Evolutionary conservation across 2,329 filamentous ascomycete species (phyloP).

Genomic region (Cladosporium sp.): DNA sequence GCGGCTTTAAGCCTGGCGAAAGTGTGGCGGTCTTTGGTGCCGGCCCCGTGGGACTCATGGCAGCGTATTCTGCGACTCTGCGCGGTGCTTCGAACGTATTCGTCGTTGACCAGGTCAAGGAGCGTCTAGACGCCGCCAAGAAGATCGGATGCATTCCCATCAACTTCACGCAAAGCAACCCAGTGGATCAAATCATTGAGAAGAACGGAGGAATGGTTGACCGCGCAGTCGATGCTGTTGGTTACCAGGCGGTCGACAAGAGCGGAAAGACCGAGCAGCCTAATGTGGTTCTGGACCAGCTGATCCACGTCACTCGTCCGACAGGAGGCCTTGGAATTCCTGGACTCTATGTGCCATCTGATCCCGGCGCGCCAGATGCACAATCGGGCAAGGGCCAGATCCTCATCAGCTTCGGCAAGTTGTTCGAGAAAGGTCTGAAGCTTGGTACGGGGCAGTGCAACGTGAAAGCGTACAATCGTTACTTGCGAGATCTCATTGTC

Average conservation of each 20-base stretch:
- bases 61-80: slow-evolving; percentile 56
- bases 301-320: slow-evolving; percentile 52
- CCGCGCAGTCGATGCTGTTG: slow-evolving; percentile 58
- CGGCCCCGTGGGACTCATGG: slow-evolving; percentile 60
- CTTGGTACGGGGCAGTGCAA: slow-evolving; percentile 61
- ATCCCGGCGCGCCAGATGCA: slow-evolving; percentile 58
- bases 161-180: slow-evolving; percentile 55
- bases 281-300: slow-evolving; percentile 57
- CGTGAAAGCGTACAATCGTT: slow-evolving; percentile 62
- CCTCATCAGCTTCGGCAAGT: slow-evolving; percentile 58
- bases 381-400: slow-evolving; percentile 58
- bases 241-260: slow-evolving; percentile 55
- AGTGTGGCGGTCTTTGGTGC: slow-evolving; percentile 55
- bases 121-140: slow-evolving; percentile 52
- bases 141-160: slow-evolving; percentile 58
- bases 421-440: slow-evolving; percentile 61
- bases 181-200: slow-evolving; percentile 55
- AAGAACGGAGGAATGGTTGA: slow-evolving; percentile 57
- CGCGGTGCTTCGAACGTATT: slow-evolving; percentile 57
- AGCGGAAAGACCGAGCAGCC: slow-evolving; percentile 54
- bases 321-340: slow-evolving; percentile 58
- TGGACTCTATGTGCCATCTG: slow-evolving; percentile 37
- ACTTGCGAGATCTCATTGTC: slow-evolving; percentile 60
- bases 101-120: slow-evolving; percentile 57
- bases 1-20: slow-evolving; percentile 56